Evolutionary conservation across 176 grass and related monocot species (phyloP).

Genomic region (Miscanthus lutarioriparius): DNA sequence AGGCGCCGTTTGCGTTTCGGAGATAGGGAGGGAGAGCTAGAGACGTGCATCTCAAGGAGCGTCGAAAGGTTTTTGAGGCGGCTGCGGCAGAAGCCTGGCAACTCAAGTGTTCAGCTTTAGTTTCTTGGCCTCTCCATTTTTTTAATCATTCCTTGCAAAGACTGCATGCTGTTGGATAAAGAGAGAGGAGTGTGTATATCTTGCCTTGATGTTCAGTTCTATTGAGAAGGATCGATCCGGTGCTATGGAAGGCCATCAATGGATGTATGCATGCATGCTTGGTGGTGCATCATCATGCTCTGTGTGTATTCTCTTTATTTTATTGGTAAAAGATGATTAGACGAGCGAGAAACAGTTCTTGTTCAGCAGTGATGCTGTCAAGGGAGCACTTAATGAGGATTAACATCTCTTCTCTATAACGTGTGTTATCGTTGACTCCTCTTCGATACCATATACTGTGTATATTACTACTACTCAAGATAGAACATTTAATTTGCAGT

Average conservation of each 20-base stretch:
- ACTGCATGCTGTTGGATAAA: constrained; percentile 36
- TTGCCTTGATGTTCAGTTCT: constrained; percentile 26
- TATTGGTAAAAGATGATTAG: constrained; percentile 20
- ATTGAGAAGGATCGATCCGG: background rate
- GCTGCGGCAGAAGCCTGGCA: constrained; percentile 46
- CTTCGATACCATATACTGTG: too few relatives aligned
- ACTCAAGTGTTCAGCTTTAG: constrained; percentile 35
- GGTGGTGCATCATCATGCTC: constrained; percentile 43
- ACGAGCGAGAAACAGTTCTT: constrained; percentile 16
- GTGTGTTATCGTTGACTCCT: constrained; percentile 11
- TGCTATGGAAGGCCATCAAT: constrained; percentile 27
- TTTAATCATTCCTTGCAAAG: constrained; percentile 37
- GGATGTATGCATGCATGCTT: constrained; percentile 29
- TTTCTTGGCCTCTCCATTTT: constrained; percentile 30
- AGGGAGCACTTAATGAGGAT: constrained; percentile 12
- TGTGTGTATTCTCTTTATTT: background rate
- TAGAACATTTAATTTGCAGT: background rate
- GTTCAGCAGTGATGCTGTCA: constrained; percentile 33
- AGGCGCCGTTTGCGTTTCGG: constrained; percentile 26
- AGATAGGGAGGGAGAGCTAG: background rate
- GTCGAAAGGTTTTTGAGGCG: constrained; percentile 42
- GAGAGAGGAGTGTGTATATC: background rate
- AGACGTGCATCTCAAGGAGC: constrained; percentile 51
- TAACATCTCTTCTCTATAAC: constrained; percentile 12
- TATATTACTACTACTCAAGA: too few relatives aligned